These are phyloP conservation scores for Monilinia fructicola DNA, from an alignment of 2,329 filamentous ascomycete genomes.

Conservation along the genomic window DNA sequence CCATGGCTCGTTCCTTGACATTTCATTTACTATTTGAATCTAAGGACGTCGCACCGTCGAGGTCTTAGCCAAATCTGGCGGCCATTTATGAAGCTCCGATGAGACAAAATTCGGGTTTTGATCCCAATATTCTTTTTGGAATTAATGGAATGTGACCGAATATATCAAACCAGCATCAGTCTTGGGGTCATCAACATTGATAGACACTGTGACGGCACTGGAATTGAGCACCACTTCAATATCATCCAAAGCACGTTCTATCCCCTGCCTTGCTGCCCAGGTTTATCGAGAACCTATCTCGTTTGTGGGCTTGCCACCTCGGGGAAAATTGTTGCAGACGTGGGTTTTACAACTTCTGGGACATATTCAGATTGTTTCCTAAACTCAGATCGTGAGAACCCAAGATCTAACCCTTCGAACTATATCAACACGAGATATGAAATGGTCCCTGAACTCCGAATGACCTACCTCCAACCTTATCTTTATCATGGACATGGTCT, in stretches of 20 bases:
- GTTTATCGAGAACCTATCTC: not conserved
- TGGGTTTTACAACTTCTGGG: conserved; percentile 60
- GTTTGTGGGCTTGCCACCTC: not conserved
- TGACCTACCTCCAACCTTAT: conserved; percentile 62
- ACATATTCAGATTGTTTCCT: conserved; percentile 57
- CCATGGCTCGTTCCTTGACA: not conserved
- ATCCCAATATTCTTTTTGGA: not conserved
- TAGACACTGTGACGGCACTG: not conserved
- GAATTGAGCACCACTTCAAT: not conserved
- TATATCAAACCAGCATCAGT: not conserved
- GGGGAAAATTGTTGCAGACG: conserved; percentile 51
- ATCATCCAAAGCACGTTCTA: not conserved
- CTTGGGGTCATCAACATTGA: not conserved
- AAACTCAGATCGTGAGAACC: conserved; percentile 61
- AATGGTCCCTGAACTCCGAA: conserved; percentile 68
- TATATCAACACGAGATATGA: conserved; percentile 63
- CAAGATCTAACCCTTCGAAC: conserved; percentile 64
- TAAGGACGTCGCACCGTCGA: not conserved
- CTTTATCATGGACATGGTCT: conserved; percentile 66
- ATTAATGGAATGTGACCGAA: not conserved
- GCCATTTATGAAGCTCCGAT: not conserved
- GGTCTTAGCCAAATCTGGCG: not conserved
- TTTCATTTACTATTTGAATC: not conserved
- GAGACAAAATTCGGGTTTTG: not conserved
- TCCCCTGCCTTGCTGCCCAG: not conserved